Percentiles rank a stretch among this genome's conserved stretches.
phyloP scores from a whole-genome alignment of 208 protist genomes.

The Porcisia hertigi region DNA sequence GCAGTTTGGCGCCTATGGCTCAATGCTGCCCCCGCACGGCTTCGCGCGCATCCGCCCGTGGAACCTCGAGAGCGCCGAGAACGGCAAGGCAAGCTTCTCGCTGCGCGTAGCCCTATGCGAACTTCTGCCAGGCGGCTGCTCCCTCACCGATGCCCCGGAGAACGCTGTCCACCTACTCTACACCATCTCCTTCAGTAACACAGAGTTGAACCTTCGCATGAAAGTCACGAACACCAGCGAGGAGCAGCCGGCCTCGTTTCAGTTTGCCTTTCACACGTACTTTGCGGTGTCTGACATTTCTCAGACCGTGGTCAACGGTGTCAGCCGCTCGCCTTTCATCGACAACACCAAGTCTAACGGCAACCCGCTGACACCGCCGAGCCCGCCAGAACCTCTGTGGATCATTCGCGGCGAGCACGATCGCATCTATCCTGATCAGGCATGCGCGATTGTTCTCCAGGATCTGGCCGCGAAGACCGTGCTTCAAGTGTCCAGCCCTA shows the following conservation, averaged over 20 bases:
- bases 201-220: constrained; percentile 62
- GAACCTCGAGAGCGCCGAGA: constrained; percentile 34
- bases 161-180: constrained; percentile 44
- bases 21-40: constrained; percentile 69
- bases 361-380: constrained; percentile 43
- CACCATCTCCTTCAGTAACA: constrained; percentile 76
- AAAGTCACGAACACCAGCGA: constrained; percentile 61
- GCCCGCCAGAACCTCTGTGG: constrained; percentile 26
- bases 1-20: constrained; percentile 80
- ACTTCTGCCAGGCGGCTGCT: constrained; percentile 23
- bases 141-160: constrained; percentile 27
- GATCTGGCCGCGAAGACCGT: constrained; percentile 35
- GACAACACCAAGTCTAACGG: constrained; percentile 54
- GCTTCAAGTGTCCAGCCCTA: constrained; percentile 46
- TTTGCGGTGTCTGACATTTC: constrained; percentile 67
- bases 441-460: constrained; percentile 50
- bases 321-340: constrained; percentile 67
- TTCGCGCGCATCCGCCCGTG: constrained; percentile 70
- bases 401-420: constrained; percentile 72
- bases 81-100: constrained; percentile 42
- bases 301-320: constrained; percentile 63
- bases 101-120: constrained; percentile 31
- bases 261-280: constrained; percentile 89
- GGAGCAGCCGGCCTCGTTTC: constrained; percentile 47
- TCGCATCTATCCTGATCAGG: constrained; percentile 68